A percentile compares a stretch with the other conserved stretches of the same genome.
phyloP scores from a whole-genome alignment of 1,284 basidiomycete species.

The Phylloboletellus chloephorus region DNA sequence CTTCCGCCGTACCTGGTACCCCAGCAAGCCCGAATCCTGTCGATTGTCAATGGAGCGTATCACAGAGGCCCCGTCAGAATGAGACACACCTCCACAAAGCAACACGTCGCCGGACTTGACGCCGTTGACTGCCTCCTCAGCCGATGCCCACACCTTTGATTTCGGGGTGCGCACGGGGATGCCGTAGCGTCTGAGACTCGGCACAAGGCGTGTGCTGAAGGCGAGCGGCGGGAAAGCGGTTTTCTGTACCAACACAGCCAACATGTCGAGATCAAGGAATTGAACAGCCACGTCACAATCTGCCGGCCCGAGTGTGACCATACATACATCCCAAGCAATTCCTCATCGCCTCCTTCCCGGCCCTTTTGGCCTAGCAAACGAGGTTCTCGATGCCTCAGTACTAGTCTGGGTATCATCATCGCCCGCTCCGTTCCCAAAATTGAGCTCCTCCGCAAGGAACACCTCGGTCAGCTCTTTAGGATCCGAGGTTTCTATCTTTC shows the following conservation, averaged over 20 bases:
- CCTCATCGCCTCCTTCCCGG: constrained; percentile 42
- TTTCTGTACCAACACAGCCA: constrained; percentile 15
- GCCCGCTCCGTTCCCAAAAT: constrained; percentile 22
- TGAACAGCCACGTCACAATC: not conserved
- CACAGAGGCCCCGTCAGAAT: not conserved
- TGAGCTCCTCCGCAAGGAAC: constrained; percentile 58
- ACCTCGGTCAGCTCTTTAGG: constrained; percentile 65
- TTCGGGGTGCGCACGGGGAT: constrained; percentile 30
- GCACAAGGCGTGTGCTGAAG: constrained; percentile 13
- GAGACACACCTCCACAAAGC: constrained; percentile 70
- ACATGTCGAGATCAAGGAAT: constrained; percentile 14
- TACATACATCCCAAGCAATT: not conserved
- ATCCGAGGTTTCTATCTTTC: constrained; percentile 80
- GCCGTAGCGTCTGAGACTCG: constrained; percentile 23
- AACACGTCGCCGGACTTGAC: constrained; percentile 75
- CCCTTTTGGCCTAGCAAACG: constrained; percentile 59
- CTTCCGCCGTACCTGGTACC: constrained; percentile 51
- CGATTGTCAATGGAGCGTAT: constrained; percentile 7
- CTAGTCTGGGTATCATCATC: constrained; percentile 10
- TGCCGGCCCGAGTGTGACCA: too few relatives aligned
- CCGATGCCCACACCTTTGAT: constrained; percentile 76
- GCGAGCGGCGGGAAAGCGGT: constrained; percentile 13
- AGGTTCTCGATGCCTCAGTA: constrained; percentile 32
- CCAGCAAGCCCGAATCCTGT: constrained; percentile 77
- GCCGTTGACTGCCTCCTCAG: constrained; percentile 77